phyloP scores from a whole-genome alignment of 441 rosid species.

The Erodium texanum region DNA sequence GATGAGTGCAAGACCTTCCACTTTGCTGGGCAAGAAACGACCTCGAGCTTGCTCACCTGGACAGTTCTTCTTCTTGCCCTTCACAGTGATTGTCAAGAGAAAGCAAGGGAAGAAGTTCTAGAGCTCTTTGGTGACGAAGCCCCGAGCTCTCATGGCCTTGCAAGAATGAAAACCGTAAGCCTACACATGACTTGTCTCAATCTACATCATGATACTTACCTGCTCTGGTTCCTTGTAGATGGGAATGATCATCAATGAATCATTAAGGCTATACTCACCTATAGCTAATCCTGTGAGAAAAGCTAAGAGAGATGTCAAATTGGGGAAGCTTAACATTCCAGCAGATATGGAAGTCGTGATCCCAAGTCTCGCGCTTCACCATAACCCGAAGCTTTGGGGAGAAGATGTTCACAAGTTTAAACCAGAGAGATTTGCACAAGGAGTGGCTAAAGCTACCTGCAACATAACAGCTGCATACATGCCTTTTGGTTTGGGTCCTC shows the following conservation, averaged over 20 bases:
- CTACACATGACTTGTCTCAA: not conserved
- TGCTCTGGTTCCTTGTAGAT: too few species aligned
- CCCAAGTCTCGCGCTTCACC: slow-evolving; percentile 23
- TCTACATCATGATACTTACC: too few species aligned
- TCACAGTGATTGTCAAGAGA: slow-evolving; percentile 41
- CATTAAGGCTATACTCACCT: slow-evolving; percentile 33
- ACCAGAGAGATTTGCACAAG: slow-evolving; percentile 40
- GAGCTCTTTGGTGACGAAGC: slow-evolving; percentile 24
- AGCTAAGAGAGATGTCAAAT: slow-evolving; percentile 15
- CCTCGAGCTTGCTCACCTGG: slow-evolving; percentile 33
- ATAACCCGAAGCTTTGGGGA: slow-evolving; percentile 36
- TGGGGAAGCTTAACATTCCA: slow-evolving; percentile 31
- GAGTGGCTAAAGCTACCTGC: slow-evolving; percentile 31
- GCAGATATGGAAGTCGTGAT: slow-evolving; percentile 13
- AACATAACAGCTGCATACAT: slow-evolving; percentile 23
- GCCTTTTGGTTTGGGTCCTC: slow-evolving; percentile 35
- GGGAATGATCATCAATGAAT: slow-evolving; percentile 38
- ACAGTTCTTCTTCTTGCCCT: slow-evolving; percentile 31
- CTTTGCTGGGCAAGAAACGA: slow-evolving; percentile 37
- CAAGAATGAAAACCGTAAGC: slow-evolving; percentile 32
- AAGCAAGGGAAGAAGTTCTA: slow-evolving; percentile 30
- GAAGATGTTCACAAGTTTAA: slow-evolving; percentile 32
- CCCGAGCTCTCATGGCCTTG: slow-evolving; percentile 26
- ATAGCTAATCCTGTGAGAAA: slow-evolving; percentile 15
- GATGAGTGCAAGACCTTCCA: slow-evolving; percentile 46